phyloP scores from a whole-genome alignment of 345 rosid species.

The Gossypium ekmanianum region DNA sequence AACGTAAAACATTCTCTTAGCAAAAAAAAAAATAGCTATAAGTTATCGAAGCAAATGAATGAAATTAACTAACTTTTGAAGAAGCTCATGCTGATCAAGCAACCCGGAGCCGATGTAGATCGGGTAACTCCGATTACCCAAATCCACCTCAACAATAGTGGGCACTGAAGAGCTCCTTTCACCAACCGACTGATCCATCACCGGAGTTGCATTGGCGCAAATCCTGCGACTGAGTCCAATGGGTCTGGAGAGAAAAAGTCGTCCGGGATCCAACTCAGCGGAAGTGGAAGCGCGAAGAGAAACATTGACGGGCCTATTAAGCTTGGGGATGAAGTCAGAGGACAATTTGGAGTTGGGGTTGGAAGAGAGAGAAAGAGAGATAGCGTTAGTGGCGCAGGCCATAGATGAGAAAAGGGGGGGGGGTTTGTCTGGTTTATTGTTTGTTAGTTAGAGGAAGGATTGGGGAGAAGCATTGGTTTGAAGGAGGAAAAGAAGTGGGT shows the following conservation, averaged over 20 bases:
- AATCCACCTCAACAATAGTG: conserved; percentile 76
- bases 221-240: conserved; percentile 23
- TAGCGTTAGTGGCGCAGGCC: conserved; percentile 47
- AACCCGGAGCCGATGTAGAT: conserved; percentile 90
- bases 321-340: conserved; percentile 16
- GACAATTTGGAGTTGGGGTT: conserved; percentile 22
- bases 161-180: conserved; percentile 40
- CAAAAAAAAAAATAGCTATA: not conserved
- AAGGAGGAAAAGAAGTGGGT: not conserved
- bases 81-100: conserved; percentile 70
- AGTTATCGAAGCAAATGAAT: not conserved
- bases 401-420: conserved; percentile 20
- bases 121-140: conserved; percentile 91
- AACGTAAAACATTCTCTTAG: not conserved
- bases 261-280: conserved; percentile 25
- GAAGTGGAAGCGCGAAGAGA: conserved; percentile 28
- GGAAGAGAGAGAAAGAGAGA: conserved; percentile 45
- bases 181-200: conserved; percentile 52
- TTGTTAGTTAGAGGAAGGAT: not conserved
- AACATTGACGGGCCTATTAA: conserved; percentile 26
- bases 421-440: not conserved
- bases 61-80: conserved; percentile 52
- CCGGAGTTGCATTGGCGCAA: conserved; percentile 50
- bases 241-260: conserved; percentile 22
- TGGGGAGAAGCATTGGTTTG: not conserved